Conservation (phyloP, 75 land plant genomes). For the Pseudotsuga menziesii region DNA sequence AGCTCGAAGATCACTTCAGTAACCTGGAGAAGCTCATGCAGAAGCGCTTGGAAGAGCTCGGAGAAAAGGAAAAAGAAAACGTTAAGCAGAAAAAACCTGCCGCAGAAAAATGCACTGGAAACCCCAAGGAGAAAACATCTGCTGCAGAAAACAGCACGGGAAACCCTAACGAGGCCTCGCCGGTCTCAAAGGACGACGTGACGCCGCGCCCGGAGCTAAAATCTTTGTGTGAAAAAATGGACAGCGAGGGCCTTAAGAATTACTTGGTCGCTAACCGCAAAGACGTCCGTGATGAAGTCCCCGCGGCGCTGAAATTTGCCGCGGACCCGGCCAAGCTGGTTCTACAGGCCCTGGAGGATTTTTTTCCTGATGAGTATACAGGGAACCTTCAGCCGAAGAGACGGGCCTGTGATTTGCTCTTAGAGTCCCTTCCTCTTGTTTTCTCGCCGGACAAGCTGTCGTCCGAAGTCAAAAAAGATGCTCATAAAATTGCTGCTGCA, state of each 20-base stretch:
- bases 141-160: too few species aligned
- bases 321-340: constrained; percentile 53
- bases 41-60: constrained; percentile 19
- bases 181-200: constrained; percentile 16
- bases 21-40: constrained; percentile 29
- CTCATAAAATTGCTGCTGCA: constrained; percentile 43
- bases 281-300: constrained; percentile 46
- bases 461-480: constrained; percentile 33
- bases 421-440: constrained; percentile 49
- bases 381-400: too few species aligned
- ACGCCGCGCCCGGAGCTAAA: constrained; percentile 43
- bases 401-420: constrained; percentile 17
- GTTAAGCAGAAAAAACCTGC: background rate
- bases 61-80: background rate
- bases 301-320: constrained; percentile 39
- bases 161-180: too few species aligned
- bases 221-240: constrained; percentile 53
- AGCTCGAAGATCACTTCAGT: constrained; percentile 43
- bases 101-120: background rate
- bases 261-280: constrained; percentile 35
- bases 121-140: background rate
- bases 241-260: constrained; percentile 35
- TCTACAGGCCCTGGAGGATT: constrained; percentile 59
- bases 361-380: constrained; percentile 12
- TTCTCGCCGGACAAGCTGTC: constrained; percentile 55